phyloP scores from a whole-genome alignment of 129 eudicot species.

The Pittosporum tobira region DNA sequence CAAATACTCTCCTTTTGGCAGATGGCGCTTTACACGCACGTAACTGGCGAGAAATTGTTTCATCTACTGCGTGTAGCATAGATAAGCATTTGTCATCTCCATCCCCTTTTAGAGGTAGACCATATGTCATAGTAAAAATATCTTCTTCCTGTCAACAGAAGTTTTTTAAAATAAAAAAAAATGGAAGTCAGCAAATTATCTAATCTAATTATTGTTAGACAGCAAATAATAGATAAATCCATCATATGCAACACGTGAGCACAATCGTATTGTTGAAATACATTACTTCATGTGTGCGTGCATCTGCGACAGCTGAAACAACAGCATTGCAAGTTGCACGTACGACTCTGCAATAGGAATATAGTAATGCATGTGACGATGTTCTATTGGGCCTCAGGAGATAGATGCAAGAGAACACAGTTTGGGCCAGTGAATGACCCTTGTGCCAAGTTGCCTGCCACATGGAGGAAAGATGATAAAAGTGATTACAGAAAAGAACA shows the following conservation, averaged over 20 bases:
- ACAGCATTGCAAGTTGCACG: slow-evolving; percentile 81
- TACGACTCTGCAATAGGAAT: slow-evolving; percentile 69
- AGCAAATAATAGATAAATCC: background rate
- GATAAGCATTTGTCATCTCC: slow-evolving; percentile 91
- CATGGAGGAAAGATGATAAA: background rate
- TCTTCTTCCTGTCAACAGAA: slow-evolving; percentile 74
- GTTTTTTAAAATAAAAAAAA: slow-evolving; percentile 3
- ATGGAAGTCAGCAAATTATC: background rate
- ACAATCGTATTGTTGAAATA: slow-evolving; percentile 22
- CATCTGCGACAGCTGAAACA: slow-evolving; percentile 74
- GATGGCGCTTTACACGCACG: slow-evolving; percentile 77
- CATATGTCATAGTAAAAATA: slow-evolving; percentile 75
- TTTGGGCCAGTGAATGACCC: slow-evolving; percentile 93
- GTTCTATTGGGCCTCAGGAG: slow-evolving; percentile 83
- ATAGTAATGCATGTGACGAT: slow-evolving; percentile 71
- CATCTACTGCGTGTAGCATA: slow-evolving; percentile 76
- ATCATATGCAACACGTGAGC: slow-evolving; percentile 2
- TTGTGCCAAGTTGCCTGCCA: slow-evolving; percentile 99
- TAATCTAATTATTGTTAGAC: background rate
- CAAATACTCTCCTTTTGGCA: slow-evolving; percentile 58
- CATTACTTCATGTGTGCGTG: slow-evolving; percentile 95
- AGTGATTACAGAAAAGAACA: background rate
- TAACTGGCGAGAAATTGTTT: slow-evolving; percentile 79
- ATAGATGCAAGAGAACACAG: slow-evolving; percentile 87
- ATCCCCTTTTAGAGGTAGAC: slow-evolving; percentile 67